Base-by-base conservation (phyloP, 805 yeast species). In the Yamadazyma sp. region DNA sequence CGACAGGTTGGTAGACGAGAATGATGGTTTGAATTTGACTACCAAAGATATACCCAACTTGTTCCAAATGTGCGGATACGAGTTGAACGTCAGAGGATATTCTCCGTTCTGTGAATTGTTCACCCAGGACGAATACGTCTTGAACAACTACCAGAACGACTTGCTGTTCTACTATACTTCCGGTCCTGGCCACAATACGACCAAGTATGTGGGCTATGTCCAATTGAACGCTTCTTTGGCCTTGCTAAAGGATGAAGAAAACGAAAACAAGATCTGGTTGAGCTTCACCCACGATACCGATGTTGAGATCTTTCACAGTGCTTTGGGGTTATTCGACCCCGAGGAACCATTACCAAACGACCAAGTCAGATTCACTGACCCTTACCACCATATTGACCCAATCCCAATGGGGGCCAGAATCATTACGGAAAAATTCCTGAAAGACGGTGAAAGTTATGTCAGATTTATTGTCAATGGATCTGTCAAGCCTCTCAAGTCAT, bases 211-310 rank as follows among this genome's bases (percentile, higher is more conserved):
- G 25, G 93, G 91, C 1, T 71, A 80, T 1, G 77, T 79, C 6
- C 59, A 75, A 42, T 60, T 69, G 40, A 69, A 72, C 26, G 72
- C 75, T 28, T 66, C 77, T 5, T 62, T 79, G 44, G 60, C 69
- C n/a, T 65, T 73, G 41, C 62, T 80, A 46, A 58, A 66, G 42
- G 70, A 73, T 29, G 55, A 54, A 14, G 32, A 44, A 37, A 74
- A 75, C 24, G 52, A 55, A 7, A 73, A 71, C 42, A 81, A 74
- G 38, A 65, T 84, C 32, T 81, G 82, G 69, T 67, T 84, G 47
- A 82, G 79, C 47, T 82, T 85, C 64, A 70, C 86, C 11, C 95
- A 87, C 53, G 95, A 87, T 55, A 74, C 82, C 25, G 83, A 82
- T 45, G 59, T 85, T 28, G 66, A 78, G 45, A 65, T 80, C 28